Evolutionary conservation across 768 basidiomycete species (phyloP).

Genomic region (Panaeolus papilionaceus): DNA sequence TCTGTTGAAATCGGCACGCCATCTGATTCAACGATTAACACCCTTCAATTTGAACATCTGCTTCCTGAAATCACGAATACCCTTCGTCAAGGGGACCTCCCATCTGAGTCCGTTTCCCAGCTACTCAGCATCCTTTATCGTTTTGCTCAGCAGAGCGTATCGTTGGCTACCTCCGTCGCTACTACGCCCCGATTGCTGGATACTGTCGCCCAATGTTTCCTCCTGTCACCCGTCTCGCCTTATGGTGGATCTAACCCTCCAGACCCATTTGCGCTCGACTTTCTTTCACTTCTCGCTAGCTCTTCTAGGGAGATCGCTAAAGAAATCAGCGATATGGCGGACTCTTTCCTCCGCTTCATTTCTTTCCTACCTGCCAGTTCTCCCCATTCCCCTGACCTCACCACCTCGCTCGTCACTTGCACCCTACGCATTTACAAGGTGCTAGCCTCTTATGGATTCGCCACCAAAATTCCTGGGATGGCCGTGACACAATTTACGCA

Average conservation of each 20-base stretch:
- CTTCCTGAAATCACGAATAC: constrained; percentile 56
- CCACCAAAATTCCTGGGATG: constrained; percentile 69
- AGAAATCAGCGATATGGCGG: constrained; percentile 58
- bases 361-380: constrained; percentile 56
- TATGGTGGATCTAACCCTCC: constrained; percentile 41
- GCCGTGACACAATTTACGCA: constrained; percentile 61
- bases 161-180: constrained; percentile 56
- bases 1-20: constrained; percentile 55
- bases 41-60: constrained; percentile 43
- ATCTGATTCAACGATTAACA: constrained; percentile 36
- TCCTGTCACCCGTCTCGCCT: constrained; percentile 58
- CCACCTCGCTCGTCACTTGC: constrained; percentile 54
- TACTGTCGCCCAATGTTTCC: constrained; percentile 58
- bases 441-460: constrained; percentile 82
- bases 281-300: constrained; percentile 61
- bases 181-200: constrained; percentile 58
- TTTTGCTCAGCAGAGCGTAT: constrained; percentile 64
- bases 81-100: constrained; percentile 47
- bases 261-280: constrained; percentile 57
- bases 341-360: constrained; percentile 77
- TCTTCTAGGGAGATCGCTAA: constrained; percentile 76
- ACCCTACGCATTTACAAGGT: constrained; percentile 69
- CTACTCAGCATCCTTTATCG: constrained; percentile 65
- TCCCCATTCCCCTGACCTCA: constrained; percentile 47
- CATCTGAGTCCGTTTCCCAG: constrained; percentile 56